phyloP scores from a whole-genome alignment of 306 rosid genomes.

The Adenanthera pavonina region DNA sequence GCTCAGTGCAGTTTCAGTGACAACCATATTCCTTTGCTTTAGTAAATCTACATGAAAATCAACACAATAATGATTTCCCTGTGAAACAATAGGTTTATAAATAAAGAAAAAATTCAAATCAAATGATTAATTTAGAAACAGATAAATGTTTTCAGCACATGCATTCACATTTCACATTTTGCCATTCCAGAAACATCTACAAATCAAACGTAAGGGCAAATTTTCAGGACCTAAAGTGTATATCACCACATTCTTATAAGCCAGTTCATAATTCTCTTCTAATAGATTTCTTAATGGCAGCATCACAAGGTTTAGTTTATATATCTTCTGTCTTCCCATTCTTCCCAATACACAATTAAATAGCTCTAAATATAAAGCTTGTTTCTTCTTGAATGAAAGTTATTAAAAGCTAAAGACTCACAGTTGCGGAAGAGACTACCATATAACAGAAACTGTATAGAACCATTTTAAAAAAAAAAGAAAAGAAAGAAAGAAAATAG shows the following conservation, averaged over 20 bases:
- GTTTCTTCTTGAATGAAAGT: background rate
- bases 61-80: slow-evolving; percentile 23
- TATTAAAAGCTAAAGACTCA: background rate
- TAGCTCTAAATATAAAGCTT: background rate
- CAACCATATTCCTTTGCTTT: slow-evolving; percentile 54
- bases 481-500: slow-evolving; percentile 24
- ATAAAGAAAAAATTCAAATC: background rate
- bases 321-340: slow-evolving; percentile 24
- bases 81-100: background rate
- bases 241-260: slow-evolving; percentile 23
- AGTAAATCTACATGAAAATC: slow-evolving; percentile 48
- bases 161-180: background rate
- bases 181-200: slow-evolving; percentile 1
- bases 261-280: slow-evolving; percentile 2
- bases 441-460: background rate
- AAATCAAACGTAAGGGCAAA: background rate
- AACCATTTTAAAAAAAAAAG: slow-evolving; percentile 2
- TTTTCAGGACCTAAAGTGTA: slow-evolving; percentile 1
- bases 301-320: background rate
- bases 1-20: slow-evolving; percentile 69
- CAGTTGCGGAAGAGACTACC: background rate
- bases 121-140: slow-evolving; percentile 4
- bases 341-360: background rate
- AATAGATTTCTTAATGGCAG: background rate
- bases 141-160: background rate